Evolutionary conservation across 2,329 filamentous ascomycete genomes (phyloP), one percentile per base, ranked within the genome.

Genomic region (Pseudogymnoascus sp.): DNA sequence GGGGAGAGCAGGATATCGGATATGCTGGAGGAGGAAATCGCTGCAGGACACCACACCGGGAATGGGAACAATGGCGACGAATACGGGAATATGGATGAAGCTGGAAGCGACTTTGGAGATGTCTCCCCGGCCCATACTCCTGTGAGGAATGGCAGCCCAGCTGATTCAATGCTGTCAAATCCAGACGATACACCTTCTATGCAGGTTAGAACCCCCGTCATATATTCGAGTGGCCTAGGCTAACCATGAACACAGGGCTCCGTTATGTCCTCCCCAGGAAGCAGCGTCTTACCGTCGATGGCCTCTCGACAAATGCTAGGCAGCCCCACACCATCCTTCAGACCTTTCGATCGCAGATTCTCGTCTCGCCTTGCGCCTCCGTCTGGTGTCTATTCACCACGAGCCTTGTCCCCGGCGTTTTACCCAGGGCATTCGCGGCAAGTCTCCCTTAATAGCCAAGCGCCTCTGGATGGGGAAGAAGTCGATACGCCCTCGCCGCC

Each of bases 311-410:
- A 85, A 18, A 81, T 85, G 64, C 75, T 88, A 39, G 77, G 76
- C 66, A 91, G 88, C 68, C 87, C 90, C 12, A 90, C 88, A 13
- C 89, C 89, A 18, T 92, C 90, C 13, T 88, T 97, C 69, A 86
- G 93, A 70, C 93, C 94, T 4, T 99, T 99, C 74, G 94, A 99
- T 72, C 86, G 91, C 66, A 87, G 94, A 62, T 99, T 99, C 75
- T 92, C 95, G 72, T 93, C 93, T 13, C 87, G 92, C 58, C 84
- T 97, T 66, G 79, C 72, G 42, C 66, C 81, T 63, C 86, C 87
- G 8, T 84, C 87, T 12, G 83, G 82, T 33, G 72, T 81, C 25
- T 72, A 73, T 59, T 85, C 85, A 27, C 86, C 89, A 33, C 84
- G 92, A 62, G 81, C 88, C 5, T 80, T 82, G 1, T 96, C 92